A percentile compares a stretch with the other conserved stretches of the same genome.
Evolutionary conservation across 176 grass and related monocot species (phyloP).

Genomic region (Puccinellia tenuiflora): DNA sequence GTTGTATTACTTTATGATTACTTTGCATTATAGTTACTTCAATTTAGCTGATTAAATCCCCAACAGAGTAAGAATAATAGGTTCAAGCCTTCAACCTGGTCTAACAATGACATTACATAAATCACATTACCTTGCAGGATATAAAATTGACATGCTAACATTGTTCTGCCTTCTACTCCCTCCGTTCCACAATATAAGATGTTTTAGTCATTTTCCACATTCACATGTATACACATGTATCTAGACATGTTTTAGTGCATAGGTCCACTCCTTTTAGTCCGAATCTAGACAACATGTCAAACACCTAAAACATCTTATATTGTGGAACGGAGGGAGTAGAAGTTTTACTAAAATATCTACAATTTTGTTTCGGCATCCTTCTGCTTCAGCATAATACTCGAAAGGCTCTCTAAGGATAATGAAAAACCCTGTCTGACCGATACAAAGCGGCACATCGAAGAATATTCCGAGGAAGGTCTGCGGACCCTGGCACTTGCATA

Average conservation of each 20-base stretch:
- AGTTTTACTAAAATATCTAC: neutral
- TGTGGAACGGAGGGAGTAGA: too few species aligned
- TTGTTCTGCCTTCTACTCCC: neutral
- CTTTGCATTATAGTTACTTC: neutral
- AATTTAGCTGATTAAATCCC: conserved; percentile 6
- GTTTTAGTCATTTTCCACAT: too few species aligned
- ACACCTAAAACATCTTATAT: too few species aligned
- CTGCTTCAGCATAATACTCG: conserved; percentile 73
- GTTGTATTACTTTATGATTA: neutral
- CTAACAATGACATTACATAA: neutral
- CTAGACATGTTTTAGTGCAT: too few species aligned
- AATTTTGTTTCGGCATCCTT: neutral
- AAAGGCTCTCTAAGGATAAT: conserved; percentile 58
- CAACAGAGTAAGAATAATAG: neutral
- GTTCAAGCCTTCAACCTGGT: neutral
- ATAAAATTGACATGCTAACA: neutral
- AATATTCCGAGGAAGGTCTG: conserved; percentile 84
- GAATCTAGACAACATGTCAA: too few species aligned
- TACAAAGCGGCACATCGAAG: conserved; percentile 66
- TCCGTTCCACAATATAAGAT: too few species aligned
- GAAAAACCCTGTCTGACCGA: conserved; percentile 35
- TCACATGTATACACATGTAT: too few species aligned
- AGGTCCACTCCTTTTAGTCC: too few species aligned
- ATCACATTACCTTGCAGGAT: neutral
- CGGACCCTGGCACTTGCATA: conserved; percentile 86